Conservation (phyloP, 2,329 filamentous ascomycete species). For the Colletotrichum incanum region DNA sequence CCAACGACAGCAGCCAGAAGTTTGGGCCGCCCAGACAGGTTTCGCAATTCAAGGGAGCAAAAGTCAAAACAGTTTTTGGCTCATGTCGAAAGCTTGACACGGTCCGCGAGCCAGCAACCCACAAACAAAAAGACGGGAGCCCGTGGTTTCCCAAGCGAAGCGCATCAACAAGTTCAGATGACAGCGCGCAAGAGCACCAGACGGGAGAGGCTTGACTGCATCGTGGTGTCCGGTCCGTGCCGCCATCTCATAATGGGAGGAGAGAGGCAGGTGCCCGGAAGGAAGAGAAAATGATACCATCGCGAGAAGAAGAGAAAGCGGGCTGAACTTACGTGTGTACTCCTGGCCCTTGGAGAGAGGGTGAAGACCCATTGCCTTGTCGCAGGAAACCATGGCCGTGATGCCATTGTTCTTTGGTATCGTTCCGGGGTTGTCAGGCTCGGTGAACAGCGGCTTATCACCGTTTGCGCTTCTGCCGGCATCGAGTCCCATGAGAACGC, state of each 20-base stretch:
- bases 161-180: slow-evolving; percentile 23
- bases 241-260: neutral
- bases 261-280: neutral
- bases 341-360: slow-evolving; percentile 60
- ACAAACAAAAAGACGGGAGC: slow-evolving; percentile 33
- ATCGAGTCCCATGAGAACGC: slow-evolving; percentile 65
- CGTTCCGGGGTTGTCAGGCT: slow-evolving; percentile 45
- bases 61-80: slow-evolving; percentile 17
- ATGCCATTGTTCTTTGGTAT: slow-evolving; percentile 53
- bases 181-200: slow-evolving; percentile 5
- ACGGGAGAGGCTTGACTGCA: slow-evolving; percentile 25
- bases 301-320: neutral
- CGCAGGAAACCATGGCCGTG: slow-evolving; percentile 57
- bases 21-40: slow-evolving; percentile 18
- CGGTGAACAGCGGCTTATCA: slow-evolving; percentile 60
- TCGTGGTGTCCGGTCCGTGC: slow-evolving; percentile 33
- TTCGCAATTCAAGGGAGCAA: slow-evolving; percentile 39
- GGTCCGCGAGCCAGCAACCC: neutral
- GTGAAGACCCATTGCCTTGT: slow-evolving; percentile 62
- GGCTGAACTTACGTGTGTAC: slow-evolving; percentile 61
- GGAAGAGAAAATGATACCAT: neutral
- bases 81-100: slow-evolving; percentile 14
- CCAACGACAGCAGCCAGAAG: neutral
- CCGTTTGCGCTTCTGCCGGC: slow-evolving; percentile 59
- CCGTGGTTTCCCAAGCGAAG: slow-evolving; percentile 14